Conservation (phyloP, 75 land plant genomes). For the Selaginella tamariscina region DNA sequence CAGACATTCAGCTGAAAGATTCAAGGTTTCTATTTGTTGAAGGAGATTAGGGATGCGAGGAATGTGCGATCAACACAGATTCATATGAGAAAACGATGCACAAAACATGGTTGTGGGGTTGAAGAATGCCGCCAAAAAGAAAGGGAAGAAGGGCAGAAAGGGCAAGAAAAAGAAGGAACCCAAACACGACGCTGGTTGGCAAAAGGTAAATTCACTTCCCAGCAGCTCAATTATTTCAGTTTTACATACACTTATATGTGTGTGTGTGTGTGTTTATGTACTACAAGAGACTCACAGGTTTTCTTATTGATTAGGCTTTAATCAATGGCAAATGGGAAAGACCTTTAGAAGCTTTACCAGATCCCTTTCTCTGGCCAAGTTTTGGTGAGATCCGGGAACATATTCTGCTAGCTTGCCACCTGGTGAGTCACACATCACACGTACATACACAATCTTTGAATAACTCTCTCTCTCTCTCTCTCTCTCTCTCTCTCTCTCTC, state of each 20-base stretch:
- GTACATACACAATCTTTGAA: not conserved
- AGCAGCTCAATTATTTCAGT: too few relatives aligned
- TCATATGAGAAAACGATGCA: not conserved
- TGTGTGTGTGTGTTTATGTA: too few relatives aligned
- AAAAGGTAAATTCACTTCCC: conserved; percentile 5
- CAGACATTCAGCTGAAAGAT: not conserved
- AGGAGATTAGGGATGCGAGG: not conserved
- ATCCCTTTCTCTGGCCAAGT: not conserved
- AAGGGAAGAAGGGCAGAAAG: not conserved
- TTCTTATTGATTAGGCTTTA: not conserved
- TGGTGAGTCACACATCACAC: not conserved
- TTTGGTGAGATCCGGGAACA: conserved; percentile 9
- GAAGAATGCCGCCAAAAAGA: conserved; percentile 11
- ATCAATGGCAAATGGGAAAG: conserved; percentile 7
- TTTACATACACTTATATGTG: too few relatives aligned
- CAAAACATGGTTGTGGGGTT: not conserved
- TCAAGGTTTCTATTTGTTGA: not conserved
- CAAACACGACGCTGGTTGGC: conserved; percentile 8
- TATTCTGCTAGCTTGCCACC: not conserved
- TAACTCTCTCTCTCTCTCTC: too few relatives aligned
- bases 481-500: not conserved
- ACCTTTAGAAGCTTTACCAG: conserved; percentile 6
- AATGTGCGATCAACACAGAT: too few relatives aligned
- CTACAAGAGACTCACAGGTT: not conserved
- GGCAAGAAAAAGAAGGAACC: conserved; percentile 10